Percentiles rank a stretch among this genome's conserved stretches.
These are phyloP conservation scores for Boletellus dicymbophilus DNA, from an alignment of 1,284 basidiomycete species.

Conservation along the genomic window DNA sequence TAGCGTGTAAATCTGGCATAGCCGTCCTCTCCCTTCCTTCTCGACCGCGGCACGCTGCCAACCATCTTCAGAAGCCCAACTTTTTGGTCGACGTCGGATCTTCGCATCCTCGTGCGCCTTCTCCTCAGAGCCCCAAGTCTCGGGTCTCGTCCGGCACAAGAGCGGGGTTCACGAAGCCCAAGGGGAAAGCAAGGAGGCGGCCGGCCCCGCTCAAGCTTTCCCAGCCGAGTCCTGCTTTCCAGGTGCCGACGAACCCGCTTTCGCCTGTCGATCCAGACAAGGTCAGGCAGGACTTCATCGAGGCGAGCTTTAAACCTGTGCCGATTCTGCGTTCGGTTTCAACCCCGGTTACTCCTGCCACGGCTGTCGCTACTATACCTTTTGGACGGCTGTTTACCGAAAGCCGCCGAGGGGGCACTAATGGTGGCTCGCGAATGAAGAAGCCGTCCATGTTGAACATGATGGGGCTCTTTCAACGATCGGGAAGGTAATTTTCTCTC, in stretches of 20 bases:
- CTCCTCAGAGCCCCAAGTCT: conserved; percentile 13
- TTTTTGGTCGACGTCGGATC: conserved; percentile 42
- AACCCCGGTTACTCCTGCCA: conserved; percentile 3
- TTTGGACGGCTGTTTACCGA: neutral
- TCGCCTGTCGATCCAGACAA: conserved; percentile 26
- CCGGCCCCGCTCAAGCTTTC: conserved; percentile 47
- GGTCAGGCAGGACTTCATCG: conserved; percentile 26
- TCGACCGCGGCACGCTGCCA: conserved; percentile 39
- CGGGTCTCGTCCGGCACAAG: neutral
- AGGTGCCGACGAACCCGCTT: conserved; percentile 25
- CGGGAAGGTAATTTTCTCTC: too few relatives aligned
- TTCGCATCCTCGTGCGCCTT: conserved; percentile 22
- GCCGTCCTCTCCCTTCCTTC: conserved; percentile 39
- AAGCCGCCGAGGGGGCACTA: neutral
- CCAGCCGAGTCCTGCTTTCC: conserved; percentile 23
- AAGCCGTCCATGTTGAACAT: conserved; percentile 29
- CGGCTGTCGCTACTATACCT: neutral
- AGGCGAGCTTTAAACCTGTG: conserved; percentile 26
- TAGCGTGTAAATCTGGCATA: conserved; percentile 32
- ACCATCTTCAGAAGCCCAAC: conserved; percentile 44
- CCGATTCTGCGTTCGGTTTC: neutral
- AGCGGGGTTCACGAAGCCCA: conserved; percentile 10
- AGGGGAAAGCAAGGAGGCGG: conserved; percentile 39
- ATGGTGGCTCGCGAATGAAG: conserved; percentile 11
- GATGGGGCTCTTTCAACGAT: conserved; percentile 27